These are phyloP conservation scores for Phytophthora rubi DNA, from an alignment of 352 stramenopile species.

Conservation along the genomic window DNA sequence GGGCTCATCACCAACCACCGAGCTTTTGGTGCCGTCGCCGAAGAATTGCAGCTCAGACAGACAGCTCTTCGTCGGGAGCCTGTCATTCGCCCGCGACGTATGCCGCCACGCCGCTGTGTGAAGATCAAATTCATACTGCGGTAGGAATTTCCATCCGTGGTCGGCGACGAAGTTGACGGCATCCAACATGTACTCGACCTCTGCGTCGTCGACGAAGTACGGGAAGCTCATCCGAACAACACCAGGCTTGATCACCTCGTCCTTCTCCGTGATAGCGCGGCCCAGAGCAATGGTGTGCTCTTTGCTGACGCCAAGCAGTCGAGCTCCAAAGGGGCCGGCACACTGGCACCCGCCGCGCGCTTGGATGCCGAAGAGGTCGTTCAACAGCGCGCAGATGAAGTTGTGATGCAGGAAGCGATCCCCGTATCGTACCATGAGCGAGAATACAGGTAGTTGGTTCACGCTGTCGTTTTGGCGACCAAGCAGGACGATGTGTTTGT, in stretches of 20 bases:
- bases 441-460: constrained; percentile 92
- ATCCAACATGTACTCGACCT: constrained; percentile 94
- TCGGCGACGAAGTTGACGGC: constrained; percentile 93
- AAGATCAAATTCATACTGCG: constrained; percentile 95
- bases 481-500: constrained; percentile 88
- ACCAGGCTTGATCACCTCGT: constrained; percentile 94
- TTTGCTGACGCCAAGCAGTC: constrained; percentile 91
- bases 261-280: constrained; percentile 85
- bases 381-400: constrained; percentile 97
- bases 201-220: constrained; percentile 80
- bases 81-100: constrained; percentile 15
- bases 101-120: constrained; percentile 93
- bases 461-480: constrained; percentile 54
- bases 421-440: constrained; percentile 92
- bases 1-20: constrained; percentile 9
- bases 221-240: constrained; percentile 95
- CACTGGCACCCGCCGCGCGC: constrained; percentile 68
- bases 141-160: constrained; percentile 93
- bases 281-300: constrained; percentile 76
- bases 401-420: constrained; percentile 98
- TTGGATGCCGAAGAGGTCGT: constrained; percentile 98
- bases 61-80: constrained; percentile 17
- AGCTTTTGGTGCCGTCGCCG: constrained; percentile 18
- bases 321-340: constrained; percentile 94
- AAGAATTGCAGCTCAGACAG: constrained; percentile 33